Base-by-base conservation (phyloP, 2,329 filamentous ascomycete genomes). In the Aaosphaeria arxii region DNA sequence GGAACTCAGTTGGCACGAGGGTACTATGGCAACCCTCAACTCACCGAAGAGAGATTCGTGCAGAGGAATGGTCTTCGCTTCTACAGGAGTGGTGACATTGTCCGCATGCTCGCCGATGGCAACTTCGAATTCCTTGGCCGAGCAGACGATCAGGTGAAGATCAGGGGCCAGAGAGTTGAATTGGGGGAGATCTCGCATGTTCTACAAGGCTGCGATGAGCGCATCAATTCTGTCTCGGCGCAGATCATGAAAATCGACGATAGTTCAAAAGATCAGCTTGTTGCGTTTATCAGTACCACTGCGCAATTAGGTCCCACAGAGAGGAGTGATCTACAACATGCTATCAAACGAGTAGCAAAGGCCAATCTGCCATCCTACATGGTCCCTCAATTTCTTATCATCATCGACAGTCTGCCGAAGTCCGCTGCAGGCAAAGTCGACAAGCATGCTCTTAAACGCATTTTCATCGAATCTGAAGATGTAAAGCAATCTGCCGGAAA, bases 1-100 rank as follows among this genome's bases (percentile, higher is more conserved):
- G 75, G 75, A 7, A 61, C 69, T 7, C 75, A 77, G 52, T 58
- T 78, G 4, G 75, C 74, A 13, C 60, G 71, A 36, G 74, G 71
- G 9, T 78, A 78, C 46, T 59, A 74, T 46, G 62, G 70, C 36
- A 70, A 67, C 17, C 5, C 54, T 6, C 50, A 59, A 39, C 59
- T 71, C 6, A 70, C 66, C 2, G 48, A 55, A 4, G 56, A 67
- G 5, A 57, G 52, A 30, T 72, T 72, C 38, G 54, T 71, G 6
- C 45, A 48, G 6, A 54, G 52, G 31, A 55, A 58, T 46, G 63
- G 63, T 1, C 62, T 67, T 38, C 59, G 62, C 30, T 64, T 70
- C 49, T 73, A 72, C 48, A 69, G 63, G 43, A 70, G 59, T 45
- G 70, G 70, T 4, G 70, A 72, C 44, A 50, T 67, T 24, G 70